These are phyloP conservation scores for Rhizopus sp. DNA, from an alignment of 371 early-diverging fungal species.

Conservation along the genomic window DNA sequence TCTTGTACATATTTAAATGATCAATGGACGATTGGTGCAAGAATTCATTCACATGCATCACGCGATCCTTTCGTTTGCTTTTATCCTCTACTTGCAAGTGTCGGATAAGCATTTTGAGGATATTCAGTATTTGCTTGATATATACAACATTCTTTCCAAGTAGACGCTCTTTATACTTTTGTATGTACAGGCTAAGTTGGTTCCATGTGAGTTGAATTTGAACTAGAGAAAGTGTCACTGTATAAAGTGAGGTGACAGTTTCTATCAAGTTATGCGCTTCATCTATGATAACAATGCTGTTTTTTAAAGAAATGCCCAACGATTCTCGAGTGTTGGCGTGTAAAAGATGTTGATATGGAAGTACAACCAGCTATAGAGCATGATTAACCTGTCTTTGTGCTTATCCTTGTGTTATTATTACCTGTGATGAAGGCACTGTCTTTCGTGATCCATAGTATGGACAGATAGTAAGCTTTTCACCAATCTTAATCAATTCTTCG, in stretches of 20 bases:
- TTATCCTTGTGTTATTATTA: constrained; percentile 13
- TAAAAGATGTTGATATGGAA: constrained; percentile 88
- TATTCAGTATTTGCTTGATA: constrained; percentile 68
- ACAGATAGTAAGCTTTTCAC: constrained; percentile 65
- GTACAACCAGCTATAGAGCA: constrained; percentile 62
- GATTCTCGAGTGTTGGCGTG: constrained; percentile 76
- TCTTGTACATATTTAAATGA: constrained; percentile 85
- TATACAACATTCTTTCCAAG: constrained; percentile 76
- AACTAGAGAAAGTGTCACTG: constrained; percentile 44
- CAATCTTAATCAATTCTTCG: constrained; percentile 80
- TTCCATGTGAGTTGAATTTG: constrained; percentile 55
- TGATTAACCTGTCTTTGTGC: not conserved
- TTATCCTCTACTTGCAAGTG: constrained; percentile 19
- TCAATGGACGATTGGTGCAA: constrained; percentile 70
- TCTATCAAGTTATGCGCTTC: constrained; percentile 91
- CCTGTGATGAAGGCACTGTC: constrained; percentile 61
- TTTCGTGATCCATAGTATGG: constrained; percentile 91
- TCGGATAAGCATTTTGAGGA: constrained; percentile 43
- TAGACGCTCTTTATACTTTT: constrained; percentile 69
- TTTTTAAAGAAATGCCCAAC: constrained; percentile 70
- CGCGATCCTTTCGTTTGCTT: constrained; percentile 22
- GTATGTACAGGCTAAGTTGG: constrained; percentile 70
- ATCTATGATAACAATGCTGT: constrained; percentile 83
- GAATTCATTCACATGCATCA: constrained; percentile 72
- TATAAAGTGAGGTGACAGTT: constrained; percentile 66